Conservation (phyloP, 139 green algal species). For the Yamagishiella unicocca region DNA sequence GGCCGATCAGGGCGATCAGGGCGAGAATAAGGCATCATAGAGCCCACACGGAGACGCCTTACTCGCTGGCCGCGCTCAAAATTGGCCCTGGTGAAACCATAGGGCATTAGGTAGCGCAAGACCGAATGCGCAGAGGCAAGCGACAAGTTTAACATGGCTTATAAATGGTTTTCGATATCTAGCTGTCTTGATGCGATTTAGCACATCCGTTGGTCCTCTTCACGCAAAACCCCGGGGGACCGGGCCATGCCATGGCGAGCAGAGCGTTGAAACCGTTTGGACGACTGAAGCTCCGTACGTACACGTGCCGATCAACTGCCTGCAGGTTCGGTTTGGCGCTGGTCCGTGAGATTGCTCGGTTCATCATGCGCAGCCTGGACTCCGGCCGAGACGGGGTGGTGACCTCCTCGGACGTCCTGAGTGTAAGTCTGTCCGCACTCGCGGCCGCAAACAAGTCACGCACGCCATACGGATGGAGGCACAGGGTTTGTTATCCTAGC, state of each 20-base stretch:
- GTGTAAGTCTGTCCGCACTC: too few species aligned
- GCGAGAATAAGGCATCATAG: too few species aligned
- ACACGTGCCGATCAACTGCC: neutral
- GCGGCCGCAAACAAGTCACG: too few species aligned
- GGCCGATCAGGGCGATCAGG: neutral
- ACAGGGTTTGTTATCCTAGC: neutral
- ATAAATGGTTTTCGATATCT: neutral
- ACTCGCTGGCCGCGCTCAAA: neutral
- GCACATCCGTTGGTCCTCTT: neutral
- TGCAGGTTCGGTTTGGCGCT: constrained; percentile 28
- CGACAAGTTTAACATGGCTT: neutral
- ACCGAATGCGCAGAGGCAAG: neutral
- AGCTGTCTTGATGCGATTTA: neutral
- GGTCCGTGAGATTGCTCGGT: neutral
- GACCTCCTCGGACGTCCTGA: neutral
- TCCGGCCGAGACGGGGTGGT: constrained; percentile 17
- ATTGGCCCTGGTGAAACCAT: neutral
- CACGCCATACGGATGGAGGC: neutral
- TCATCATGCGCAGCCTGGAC: constrained; percentile 5
- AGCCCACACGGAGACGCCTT: too few species aligned
- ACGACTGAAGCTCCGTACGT: neutral
- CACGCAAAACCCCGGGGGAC: neutral
- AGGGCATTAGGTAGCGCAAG: neutral
- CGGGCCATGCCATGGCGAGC: too few species aligned
- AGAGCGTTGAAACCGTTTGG: neutral